Conservation (phyloP, 2,329 filamentous ascomycete species). For the Fusarium foetens region DNA sequence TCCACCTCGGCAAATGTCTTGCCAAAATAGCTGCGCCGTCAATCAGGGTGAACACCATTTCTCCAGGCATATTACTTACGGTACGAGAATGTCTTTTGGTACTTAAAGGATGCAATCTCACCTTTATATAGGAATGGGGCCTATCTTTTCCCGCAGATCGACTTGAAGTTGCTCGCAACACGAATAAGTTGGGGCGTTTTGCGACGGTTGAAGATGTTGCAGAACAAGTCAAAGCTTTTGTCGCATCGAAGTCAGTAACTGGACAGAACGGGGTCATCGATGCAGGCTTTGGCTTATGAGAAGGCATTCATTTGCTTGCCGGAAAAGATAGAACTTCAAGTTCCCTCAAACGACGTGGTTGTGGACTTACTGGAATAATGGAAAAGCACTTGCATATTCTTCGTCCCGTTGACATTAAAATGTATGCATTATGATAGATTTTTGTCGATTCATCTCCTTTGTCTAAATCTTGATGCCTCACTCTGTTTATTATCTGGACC, state of each 20-base stretch:
- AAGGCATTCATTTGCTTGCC: no score
- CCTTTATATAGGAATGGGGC: conserved; percentile 66
- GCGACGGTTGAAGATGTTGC: conserved; percentile 64
- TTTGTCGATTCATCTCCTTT: accelerated
- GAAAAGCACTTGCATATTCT: no score
- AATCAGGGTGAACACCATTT: conserved; percentile 69
- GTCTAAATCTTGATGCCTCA: no score
- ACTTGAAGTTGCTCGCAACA: conserved; percentile 63
- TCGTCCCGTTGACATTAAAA: no score
- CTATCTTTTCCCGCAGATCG: conserved; percentile 66
- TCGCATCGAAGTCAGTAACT: conserved; percentile 60
- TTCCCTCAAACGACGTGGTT: no score
- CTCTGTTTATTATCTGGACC: no score
- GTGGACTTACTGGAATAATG: no score
- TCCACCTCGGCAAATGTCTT: conserved; percentile 66
- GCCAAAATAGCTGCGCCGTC: conserved; percentile 63
- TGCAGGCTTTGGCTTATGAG: background rate
- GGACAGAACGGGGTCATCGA: conserved; percentile 65
- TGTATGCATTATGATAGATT: no score
- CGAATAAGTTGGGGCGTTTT: conserved; percentile 68
- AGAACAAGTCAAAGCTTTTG: conserved; percentile 62
- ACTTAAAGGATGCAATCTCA: background rate
- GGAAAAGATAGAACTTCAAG: no score
- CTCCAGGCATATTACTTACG: conserved; percentile 63
- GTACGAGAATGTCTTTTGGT: conserved; percentile 40